Evolutionary conservation across 2,329 filamentous ascomycete genomes (phyloP).

Genomic region (Hymenoscyphus albidus): DNA sequence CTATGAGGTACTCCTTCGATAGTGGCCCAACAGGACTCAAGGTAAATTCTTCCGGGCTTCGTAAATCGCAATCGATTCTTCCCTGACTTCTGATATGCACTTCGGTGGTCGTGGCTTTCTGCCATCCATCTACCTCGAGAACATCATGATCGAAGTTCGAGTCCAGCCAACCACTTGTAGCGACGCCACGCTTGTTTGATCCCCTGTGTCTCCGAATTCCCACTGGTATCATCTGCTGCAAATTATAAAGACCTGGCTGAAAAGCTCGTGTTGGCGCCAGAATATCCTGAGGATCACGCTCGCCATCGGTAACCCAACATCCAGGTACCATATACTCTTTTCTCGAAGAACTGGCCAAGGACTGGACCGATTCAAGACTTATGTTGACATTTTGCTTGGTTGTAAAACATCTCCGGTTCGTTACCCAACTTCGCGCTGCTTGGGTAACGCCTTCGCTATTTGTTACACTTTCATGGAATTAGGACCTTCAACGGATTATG

Average conservation of each 20-base stretch:
- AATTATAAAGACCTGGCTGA: not conserved
- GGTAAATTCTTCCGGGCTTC: not conserved
- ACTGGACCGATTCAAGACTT: constrained; percentile 4
- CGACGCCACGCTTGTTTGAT: not conserved
- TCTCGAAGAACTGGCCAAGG: not conserved
- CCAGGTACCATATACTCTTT: not conserved
- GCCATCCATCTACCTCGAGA: not conserved
- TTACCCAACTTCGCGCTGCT: constrained; percentile 3
- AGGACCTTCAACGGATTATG: not conserved
- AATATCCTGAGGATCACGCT: not conserved
- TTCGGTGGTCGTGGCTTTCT: not conserved
- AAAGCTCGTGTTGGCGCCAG: not conserved
- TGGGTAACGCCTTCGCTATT: constrained; percentile 12
- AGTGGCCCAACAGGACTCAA: constrained; percentile 17
- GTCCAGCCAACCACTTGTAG: not conserved
- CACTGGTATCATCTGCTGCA: not conserved
- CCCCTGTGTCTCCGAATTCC: not conserved
- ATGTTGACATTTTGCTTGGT: constrained; percentile 9
- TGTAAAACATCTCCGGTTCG: constrained; percentile 6
- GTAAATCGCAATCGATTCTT: not conserved
- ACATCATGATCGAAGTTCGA: not conserved
- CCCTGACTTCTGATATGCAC: not conserved
- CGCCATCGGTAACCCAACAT: not conserved
- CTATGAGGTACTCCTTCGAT: constrained; percentile 18
- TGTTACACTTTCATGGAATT: not conserved